Percentiles rank a stretch among this genome's conserved stretches.
phyloP scores from a whole-genome alignment of 2,329 filamentous ascomycete genomes.

The Nigrospora oryzae region DNA sequence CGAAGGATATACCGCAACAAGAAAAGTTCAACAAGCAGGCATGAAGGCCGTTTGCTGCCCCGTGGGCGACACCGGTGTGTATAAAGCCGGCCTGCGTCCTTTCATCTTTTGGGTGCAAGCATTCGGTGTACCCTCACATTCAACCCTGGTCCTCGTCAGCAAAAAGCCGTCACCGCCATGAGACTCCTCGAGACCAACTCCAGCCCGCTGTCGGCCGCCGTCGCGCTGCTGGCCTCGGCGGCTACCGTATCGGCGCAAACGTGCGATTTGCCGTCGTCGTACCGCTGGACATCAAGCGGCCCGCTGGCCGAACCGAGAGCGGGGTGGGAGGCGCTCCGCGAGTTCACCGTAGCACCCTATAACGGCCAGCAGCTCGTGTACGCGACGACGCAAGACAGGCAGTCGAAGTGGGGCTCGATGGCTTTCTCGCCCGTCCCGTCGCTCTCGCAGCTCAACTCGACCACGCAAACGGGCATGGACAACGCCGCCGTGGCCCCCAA shows the following conservation, averaged over 20 bases:
- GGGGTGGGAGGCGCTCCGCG: slow-evolving; percentile 42
- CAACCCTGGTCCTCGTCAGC: no score
- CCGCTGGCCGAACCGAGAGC: background rate
- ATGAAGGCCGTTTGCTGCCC: no score
- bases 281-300: background rate
- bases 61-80: no score
- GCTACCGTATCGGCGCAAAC: background rate
- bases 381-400: slow-evolving; percentile 35
- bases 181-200: no score
- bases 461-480: slow-evolving; percentile 42
- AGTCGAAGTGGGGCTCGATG: slow-evolving; percentile 45
- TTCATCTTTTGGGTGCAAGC: no score
- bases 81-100: no score
- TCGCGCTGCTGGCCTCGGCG: no score
- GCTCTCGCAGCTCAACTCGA: slow-evolving; percentile 41
- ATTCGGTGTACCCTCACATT: no score
- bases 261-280: background rate
- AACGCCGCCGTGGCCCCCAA: slow-evolving; percentile 46
- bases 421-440: slow-evolving; percentile 45
- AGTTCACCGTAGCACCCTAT: slow-evolving; percentile 48
- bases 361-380: slow-evolving; percentile 55
- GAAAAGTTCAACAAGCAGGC: no score
- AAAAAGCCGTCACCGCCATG: no score
- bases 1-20: no score
- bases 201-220: no score